A percentile compares a stretch with the other conserved stretches of the same genome.
These are phyloP conservation scores for Penicillium diatomitis DNA, from an alignment of 495 filamentous ascomycete genomes.

Conservation along the genomic window DNA sequence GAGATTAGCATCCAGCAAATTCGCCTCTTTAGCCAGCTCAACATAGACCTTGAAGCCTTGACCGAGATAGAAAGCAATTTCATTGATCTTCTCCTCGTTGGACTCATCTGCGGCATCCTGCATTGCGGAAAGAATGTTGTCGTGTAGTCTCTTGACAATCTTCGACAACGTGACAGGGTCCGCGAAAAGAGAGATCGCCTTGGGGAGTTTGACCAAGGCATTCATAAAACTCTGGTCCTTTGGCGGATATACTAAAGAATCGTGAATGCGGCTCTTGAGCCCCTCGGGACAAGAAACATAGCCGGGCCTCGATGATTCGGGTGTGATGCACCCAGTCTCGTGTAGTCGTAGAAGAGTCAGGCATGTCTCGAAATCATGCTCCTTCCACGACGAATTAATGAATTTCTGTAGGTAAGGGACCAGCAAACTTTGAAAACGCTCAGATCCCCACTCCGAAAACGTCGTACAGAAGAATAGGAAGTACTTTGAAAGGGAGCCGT, in stretches of 20 bases:
- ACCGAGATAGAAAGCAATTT: slow-evolving; percentile 28
- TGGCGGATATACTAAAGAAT: slow-evolving; percentile 44
- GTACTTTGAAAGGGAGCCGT: slow-evolving; percentile 48
- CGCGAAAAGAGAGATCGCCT: slow-evolving; percentile 27
- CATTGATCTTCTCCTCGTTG: slow-evolving; percentile 10
- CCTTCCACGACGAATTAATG: slow-evolving; percentile 60
- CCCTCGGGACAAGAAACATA: slow-evolving; percentile 52
- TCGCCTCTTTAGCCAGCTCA: slow-evolving; percentile 21
- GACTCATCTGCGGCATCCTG: slow-evolving; percentile 16
- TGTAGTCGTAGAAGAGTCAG: slow-evolving; percentile 61
- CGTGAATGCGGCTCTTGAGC: slow-evolving; percentile 61
- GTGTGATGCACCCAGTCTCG: slow-evolving; percentile 39
- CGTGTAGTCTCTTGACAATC: slow-evolving; percentile 27
- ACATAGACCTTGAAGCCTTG: slow-evolving; percentile 42
- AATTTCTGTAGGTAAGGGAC: slow-evolving; percentile 81
- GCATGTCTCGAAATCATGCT: slow-evolving; percentile 58
- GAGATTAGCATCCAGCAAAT: slow-evolving; percentile 41
- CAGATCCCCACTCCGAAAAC: slow-evolving; percentile 59
- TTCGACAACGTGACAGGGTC: slow-evolving; percentile 26
- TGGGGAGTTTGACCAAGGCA: slow-evolving; percentile 32
- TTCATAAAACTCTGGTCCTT: slow-evolving; percentile 29
- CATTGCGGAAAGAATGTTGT: slow-evolving; percentile 19
- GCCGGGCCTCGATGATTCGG: slow-evolving; percentile 41
- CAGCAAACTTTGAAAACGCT: slow-evolving; percentile 68
- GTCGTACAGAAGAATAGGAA: slow-evolving; percentile 82